Conservation (phyloP, 331 rosid species). For the Quercus lobata region DNA sequence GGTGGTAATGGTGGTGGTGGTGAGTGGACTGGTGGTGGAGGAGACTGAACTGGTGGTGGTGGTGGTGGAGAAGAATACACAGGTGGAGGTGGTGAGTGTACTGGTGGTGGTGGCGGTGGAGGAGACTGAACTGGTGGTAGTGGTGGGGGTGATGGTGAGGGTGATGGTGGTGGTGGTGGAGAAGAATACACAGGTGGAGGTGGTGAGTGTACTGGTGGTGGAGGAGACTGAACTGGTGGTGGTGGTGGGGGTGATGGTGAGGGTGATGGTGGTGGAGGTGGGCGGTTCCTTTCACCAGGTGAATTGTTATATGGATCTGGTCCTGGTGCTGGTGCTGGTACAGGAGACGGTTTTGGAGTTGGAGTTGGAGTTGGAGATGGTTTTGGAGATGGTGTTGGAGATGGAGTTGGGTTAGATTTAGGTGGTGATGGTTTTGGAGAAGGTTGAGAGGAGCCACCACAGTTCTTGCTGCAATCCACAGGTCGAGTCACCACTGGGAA, state of each 20-base stretch:
- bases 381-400: not conserved
- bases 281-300: not conserved
- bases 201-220: not conserved
- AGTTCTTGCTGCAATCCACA: constrained; percentile 46
- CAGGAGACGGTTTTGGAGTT: not conserved
- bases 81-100: not conserved
- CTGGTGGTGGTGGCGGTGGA: not conserved
- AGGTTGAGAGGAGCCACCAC: constrained; percentile 16
- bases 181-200: not conserved
- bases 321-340: not conserved
- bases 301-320: not conserved
- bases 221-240: not conserved
- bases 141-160: not conserved
- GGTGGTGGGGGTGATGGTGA: not conserved
- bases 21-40: not conserved
- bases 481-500: constrained; percentile 28
- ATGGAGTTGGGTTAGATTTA: not conserved
- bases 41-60: too few relatives aligned
- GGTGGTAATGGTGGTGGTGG: not conserved
- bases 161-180: not conserved
- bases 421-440: not conserved
- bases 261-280: not conserved
- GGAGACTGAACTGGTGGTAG: not conserved
- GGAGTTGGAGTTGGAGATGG: not conserved
- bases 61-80: not conserved